These are phyloP conservation scores for Verbena officinalis DNA, from an alignment of 257 asterid species.

Conservation along the genomic window DNA sequence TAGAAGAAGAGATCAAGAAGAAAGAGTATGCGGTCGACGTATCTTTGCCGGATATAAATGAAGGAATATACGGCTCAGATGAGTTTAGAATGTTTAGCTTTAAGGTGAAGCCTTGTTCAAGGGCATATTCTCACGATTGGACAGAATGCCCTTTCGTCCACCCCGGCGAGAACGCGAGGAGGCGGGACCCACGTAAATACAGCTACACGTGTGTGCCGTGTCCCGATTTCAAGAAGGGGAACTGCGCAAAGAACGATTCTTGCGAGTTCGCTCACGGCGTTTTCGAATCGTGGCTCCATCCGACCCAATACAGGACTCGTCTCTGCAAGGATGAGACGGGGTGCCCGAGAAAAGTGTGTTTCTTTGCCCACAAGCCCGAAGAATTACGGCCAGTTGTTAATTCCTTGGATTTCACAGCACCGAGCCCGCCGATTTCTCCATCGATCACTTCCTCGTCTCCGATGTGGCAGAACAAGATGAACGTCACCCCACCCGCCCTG, in stretches of 20 bases:
- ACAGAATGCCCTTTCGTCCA: constrained; percentile 65
- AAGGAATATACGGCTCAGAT: constrained; percentile 46
- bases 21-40: constrained; percentile 71
- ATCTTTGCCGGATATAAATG: constrained; percentile 53
- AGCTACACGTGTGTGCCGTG: constrained; percentile 83
- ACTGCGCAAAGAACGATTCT: constrained; percentile 60
- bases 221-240: constrained; percentile 91
- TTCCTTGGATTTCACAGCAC: constrained; percentile 45
- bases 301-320: constrained; percentile 88
- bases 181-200: constrained; percentile 70
- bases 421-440: constrained; percentile 76
- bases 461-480: constrained; percentile 70
- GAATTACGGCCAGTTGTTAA: constrained; percentile 66
- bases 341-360: constrained; percentile 82
- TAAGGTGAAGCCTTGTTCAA: constrained; percentile 60
- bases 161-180: constrained; percentile 59
- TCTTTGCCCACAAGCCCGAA: constrained; percentile 80
- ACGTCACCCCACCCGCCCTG: constrained; percentile 62
- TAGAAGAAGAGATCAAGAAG: constrained; percentile 48
- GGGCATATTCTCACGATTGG: constrained; percentile 66
- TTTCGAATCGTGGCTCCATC: constrained; percentile 95
- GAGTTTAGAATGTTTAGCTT: constrained; percentile 57
- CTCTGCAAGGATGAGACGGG: constrained; percentile 90
- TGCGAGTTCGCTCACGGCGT: constrained; percentile 97
- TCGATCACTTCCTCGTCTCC: constrained; percentile 69